Base-by-base conservation (phyloP, 345 rosid species). In the Bruguiera gymnorhiza region DNA sequence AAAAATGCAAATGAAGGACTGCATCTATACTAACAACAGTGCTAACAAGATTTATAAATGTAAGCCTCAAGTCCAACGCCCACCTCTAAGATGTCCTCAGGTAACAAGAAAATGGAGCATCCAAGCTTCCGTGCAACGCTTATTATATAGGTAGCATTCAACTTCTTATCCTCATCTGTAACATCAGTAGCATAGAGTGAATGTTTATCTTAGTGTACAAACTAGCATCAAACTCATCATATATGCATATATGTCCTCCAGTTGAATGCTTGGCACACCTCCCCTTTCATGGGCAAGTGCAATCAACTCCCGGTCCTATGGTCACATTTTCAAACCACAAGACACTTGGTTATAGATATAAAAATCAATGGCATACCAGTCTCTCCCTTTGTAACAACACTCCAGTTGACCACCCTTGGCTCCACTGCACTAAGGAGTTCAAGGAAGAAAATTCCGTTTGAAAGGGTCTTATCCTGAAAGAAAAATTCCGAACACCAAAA, bases 61-160 rank as follows among this genome's bases (percentile, higher is more conserved):
- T 10, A 27, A 29, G 13, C 29, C 6, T 6, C 3, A 46, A 46
- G 9, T 53, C 62, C 50, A 21, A 19, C 48, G 24, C 65, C 36
- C 70, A 94, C 99, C 99, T 92, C 98, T 31, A 95, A 78, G 63
- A 95, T 90, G 79, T 95, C 98, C 83, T 95, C 99, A 36, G 96
- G 99, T 70, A 95, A 79, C 83, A 95, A 82, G 90, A 95, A 95
- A 71, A 95, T 90, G 71, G 99, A 92, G 81, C 97, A 95, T 3
- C 99, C 98, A 26, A 95, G 97, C 86, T 95, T 95, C 43, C 98
- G 72, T 8, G 99, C 98, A 74, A 95, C 97, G 82, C 99, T 92
- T 71, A 95, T 95, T 34, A 87, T 92, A 71, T 95, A 95, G 52
- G 92, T 95, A 46, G 98, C 97, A 76, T 90, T 95, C 77, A 83